Conservation (phyloP, 2,329 filamentous ascomycete species). For the Sporothrix pseudoabietina region DNA sequence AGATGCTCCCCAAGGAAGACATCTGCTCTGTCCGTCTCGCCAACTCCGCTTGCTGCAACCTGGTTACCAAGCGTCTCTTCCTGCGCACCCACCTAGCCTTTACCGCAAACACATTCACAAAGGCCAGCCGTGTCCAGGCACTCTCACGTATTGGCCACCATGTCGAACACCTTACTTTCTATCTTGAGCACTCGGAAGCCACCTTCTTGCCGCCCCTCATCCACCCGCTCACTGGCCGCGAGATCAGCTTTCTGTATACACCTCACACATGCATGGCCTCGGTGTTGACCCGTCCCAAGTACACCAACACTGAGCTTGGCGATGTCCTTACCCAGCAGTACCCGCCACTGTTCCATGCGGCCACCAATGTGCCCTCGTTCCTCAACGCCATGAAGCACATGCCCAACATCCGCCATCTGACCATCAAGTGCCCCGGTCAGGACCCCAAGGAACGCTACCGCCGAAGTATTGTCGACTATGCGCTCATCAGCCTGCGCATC, state of each 20-base stretch:
- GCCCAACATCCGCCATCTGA: constrained; percentile 71
- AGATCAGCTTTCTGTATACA: constrained; percentile 79
- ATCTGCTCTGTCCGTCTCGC: constrained; percentile 65
- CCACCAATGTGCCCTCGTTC: constrained; percentile 84
- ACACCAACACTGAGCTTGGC: constrained; percentile 76
- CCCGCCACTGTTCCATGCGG: constrained; percentile 84
- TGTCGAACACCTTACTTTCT: constrained; percentile 76
- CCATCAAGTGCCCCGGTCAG: constrained; percentile 75
- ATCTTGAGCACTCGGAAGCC: constrained; percentile 72
- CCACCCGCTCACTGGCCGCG: constrained; percentile 72
- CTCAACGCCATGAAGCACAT: constrained; percentile 71
- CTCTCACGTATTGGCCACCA: constrained; percentile 76
- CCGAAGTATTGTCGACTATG: constrained; percentile 80
- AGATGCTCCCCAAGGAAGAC: constrained; percentile 53
- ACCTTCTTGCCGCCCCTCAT: constrained; percentile 85
- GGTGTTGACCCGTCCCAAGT: constrained; percentile 69
- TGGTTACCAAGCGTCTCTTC: constrained; percentile 71
- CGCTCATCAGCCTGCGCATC: constrained; percentile 82
- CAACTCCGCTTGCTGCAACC: constrained; percentile 69
- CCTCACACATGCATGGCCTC: constrained; percentile 69
- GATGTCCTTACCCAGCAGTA: constrained; percentile 85
- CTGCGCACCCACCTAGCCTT: constrained; percentile 70
- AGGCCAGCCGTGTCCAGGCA: constrained; percentile 70
- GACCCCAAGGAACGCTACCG: constrained; percentile 69
- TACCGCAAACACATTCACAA: constrained; percentile 73